Evolutionary conservation across 768 basidiomycete species (phyloP).

Genomic region (Obba rivulosa): DNA sequence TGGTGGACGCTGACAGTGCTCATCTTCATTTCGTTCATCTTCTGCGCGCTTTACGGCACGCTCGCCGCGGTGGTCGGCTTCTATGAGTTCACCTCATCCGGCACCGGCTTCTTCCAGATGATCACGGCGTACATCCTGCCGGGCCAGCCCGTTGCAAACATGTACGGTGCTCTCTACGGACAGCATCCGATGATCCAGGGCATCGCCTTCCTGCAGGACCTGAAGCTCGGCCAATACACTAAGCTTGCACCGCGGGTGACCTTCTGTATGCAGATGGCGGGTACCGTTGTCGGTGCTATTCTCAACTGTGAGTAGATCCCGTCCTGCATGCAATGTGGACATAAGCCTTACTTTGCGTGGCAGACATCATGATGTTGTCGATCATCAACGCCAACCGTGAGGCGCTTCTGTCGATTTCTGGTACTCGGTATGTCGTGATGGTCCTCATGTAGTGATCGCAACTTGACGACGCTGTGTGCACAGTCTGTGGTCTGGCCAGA

Average conservation of each 20-base stretch:
- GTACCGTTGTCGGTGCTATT: conserved; percentile 49
- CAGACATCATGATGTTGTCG: conserved; percentile 26
- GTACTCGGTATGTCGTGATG: conserved; percentile 29
- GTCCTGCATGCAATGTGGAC: background rate
- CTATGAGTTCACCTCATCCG: conserved; percentile 21
- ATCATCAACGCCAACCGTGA: conserved; percentile 26
- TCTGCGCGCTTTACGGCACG: conserved; percentile 52
- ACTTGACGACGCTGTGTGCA: background rate
- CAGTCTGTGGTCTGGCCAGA: conserved; percentile 45
- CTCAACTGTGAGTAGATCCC: conserved; percentile 30
- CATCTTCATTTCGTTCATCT: conserved; percentile 45
- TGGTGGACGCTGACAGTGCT: conserved; percentile 49
- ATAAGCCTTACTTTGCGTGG: background rate
- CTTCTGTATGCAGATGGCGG: conserved; percentile 33
- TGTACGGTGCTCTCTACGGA: conserved; percentile 40
- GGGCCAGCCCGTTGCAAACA: conserved; percentile 25
- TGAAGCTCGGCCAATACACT: conserved; percentile 51
- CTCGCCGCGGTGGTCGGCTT: conserved; percentile 31
- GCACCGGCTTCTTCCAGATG: conserved; percentile 26
- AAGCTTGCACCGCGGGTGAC: conserved; percentile 62
- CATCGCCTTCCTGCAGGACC: conserved; percentile 46
- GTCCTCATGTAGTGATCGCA: background rate
- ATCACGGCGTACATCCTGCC: conserved; percentile 26
- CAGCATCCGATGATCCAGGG: conserved; percentile 37
- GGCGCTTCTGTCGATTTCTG: conserved; percentile 45